phyloP scores from a whole-genome alignment of 2,329 filamentous ascomycete species.

The Beauveria sp. region DNA sequence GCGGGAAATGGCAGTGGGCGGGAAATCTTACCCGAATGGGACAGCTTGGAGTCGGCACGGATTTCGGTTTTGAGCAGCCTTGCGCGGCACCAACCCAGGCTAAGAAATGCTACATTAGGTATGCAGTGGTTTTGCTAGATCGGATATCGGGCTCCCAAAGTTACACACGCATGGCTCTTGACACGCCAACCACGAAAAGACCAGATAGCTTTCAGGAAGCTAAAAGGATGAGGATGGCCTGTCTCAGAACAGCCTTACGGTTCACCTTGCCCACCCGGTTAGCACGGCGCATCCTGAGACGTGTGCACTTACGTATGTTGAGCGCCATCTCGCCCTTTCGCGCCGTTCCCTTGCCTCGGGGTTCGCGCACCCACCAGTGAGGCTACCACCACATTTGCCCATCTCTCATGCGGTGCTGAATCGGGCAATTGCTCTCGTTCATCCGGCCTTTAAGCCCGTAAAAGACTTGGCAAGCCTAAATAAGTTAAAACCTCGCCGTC shows the following conservation, averaged over 20 bases:
- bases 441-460: background rate
- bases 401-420: background rate
- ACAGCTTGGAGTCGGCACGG: background rate
- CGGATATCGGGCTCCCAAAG: background rate
- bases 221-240: background rate
- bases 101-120: background rate
- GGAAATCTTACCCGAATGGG: background rate
- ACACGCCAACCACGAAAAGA: background rate
- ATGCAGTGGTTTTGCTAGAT: background rate
- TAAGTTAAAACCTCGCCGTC: background rate
- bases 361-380: background rate
- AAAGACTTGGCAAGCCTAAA: background rate
- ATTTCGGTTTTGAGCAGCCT: constrained; percentile 3
- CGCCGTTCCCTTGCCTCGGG: background rate
- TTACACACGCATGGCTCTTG: background rate
- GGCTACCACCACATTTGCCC: background rate
- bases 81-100: background rate
- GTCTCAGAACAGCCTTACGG: background rate
- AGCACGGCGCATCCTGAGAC: constrained; percentile 2
- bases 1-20: background rate
- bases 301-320: constrained; percentile 1
- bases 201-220: background rate
- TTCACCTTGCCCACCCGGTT: background rate
- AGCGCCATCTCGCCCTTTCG: constrained; percentile 1
- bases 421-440: background rate